phyloP scores from a whole-genome alignment of 108 stramenopile species.

The Aureococcus anophagefferens region DNA sequence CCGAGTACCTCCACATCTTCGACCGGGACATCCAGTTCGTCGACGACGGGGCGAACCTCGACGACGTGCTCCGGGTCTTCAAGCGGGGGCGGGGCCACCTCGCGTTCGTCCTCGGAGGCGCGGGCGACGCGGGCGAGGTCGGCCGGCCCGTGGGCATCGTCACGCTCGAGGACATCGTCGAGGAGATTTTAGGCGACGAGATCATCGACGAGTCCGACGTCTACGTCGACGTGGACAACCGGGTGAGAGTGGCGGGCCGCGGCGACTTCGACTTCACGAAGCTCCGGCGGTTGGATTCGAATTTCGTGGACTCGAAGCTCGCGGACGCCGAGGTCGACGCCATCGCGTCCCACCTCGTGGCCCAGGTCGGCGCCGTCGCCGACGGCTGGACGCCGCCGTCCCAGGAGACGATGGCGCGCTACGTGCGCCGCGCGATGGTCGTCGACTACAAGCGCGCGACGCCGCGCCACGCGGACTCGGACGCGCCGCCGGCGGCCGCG shows the following conservation, averaged over 20 bases:
- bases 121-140: constrained; percentile 8
- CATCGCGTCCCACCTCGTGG: not conserved
- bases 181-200: constrained; percentile 85
- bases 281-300: constrained; percentile 63
- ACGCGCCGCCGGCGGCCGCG: not conserved
- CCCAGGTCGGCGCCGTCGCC: not conserved
- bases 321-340: constrained; percentile 53
- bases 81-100: constrained; percentile 80
- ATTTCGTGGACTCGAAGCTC: constrained; percentile 61
- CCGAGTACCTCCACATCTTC: constrained; percentile 82
- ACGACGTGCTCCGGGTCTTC: constrained; percentile 75
- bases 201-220: constrained; percentile 96
- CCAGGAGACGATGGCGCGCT: too few relatives aligned
- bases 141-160: constrained; percentile 93
- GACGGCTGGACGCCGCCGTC: too few relatives aligned
- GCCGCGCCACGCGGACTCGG: too few relatives aligned
- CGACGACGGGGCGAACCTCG: constrained; percentile 73
- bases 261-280: constrained; percentile 43
- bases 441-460: too few relatives aligned
- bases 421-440: too few relatives aligned
- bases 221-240: constrained; percentile 54
- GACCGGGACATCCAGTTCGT: constrained; percentile 72
- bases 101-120: constrained; percentile 64
- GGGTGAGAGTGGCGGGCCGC: constrained; percentile 37
- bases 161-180: constrained; percentile 90